Evolutionary conservation across 2,329 filamentous ascomycete species (phyloP).

Genomic region (Ceratocystis cubensis): DNA sequence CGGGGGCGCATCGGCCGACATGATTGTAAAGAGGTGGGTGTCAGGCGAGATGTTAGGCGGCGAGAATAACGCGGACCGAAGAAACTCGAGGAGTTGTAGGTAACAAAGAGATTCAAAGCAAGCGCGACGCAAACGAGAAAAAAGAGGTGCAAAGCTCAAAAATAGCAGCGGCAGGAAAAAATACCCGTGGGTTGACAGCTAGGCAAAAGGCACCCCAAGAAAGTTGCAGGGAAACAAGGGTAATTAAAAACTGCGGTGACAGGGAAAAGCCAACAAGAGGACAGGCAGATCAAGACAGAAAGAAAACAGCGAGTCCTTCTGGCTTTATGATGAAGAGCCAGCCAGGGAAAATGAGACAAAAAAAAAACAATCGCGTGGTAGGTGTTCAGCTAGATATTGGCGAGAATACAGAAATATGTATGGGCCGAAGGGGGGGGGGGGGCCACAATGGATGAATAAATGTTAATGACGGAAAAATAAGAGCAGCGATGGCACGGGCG

Average conservation of each 20-base stretch:
- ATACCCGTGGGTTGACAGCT: background rate
- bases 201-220: background rate
- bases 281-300: background rate
- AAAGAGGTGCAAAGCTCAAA: background rate
- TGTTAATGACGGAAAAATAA: constrained; percentile 14
- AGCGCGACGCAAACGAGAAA: too few relatives aligned
- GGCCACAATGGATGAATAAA: constrained; percentile 16
- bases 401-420: too few relatives aligned
- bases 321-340: background rate
- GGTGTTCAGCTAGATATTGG: background rate
- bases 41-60: too few relatives aligned
- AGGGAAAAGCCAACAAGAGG: background rate
- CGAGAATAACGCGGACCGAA: too few relatives aligned
- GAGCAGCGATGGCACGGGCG: constrained; percentile 7
- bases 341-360: background rate
- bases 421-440: too few relatives aligned
- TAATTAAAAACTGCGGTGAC: constrained; percentile 3
- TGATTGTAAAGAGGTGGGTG: background rate
- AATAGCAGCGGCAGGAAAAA: background rate
- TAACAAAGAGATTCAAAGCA: too few relatives aligned
- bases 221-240: background rate
- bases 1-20: constrained; percentile 1
- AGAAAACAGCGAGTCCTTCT: background rate
- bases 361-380: too few relatives aligned
- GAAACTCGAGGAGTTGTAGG: too few relatives aligned